These are phyloP conservation scores for Wickerhamiella alocasiicola DNA, from an alignment of 805 yeast genomes.

Conservation along the genomic window DNA sequence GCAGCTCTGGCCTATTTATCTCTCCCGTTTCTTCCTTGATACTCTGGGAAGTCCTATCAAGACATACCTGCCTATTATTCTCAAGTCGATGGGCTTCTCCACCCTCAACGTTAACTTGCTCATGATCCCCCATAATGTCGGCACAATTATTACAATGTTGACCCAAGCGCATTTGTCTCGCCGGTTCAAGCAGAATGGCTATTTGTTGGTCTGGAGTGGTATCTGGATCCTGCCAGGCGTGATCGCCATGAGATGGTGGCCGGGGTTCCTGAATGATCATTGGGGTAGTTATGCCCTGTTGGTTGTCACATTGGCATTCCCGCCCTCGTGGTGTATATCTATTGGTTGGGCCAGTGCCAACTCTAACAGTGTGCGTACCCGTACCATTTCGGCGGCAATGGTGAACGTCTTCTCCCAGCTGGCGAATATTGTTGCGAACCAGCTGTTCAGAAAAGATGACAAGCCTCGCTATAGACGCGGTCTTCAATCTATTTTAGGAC, in stretches of 20 bases:
- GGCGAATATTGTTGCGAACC: slow-evolving; percentile 41
- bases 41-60: slow-evolving; percentile 28
- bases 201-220: slow-evolving; percentile 11
- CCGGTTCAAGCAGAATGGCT: slow-evolving; percentile 10
- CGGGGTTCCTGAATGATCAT: slow-evolving; percentile 16
- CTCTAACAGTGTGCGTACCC: slow-evolving; percentile 45
- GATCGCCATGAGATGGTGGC: slow-evolving; percentile 21
- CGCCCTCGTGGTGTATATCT: slow-evolving; percentile 20
- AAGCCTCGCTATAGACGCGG: slow-evolving; percentile 50
- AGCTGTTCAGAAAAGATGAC: slow-evolving; percentile 47
- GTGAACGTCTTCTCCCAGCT: slow-evolving; percentile 55
- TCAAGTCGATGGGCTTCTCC: slow-evolving; percentile 36
- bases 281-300: slow-evolving; percentile 26
- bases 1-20: slow-evolving; percentile 43
- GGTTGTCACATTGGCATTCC: slow-evolving; percentile 22
- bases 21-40: slow-evolving; percentile 33
- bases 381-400: slow-evolving; percentile 54
- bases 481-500: slow-evolving; percentile 28
- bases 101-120: slow-evolving; percentile 39
- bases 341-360: slow-evolving; percentile 45
- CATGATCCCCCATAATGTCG: slow-evolving; percentile 39
- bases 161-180: slow-evolving; percentile 4
- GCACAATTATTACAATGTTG: slow-evolving; percentile 18
- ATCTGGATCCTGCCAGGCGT: slow-evolving; percentile 18
- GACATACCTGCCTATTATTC: slow-evolving; percentile 36